Percentiles rank a stretch among this genome's conserved stretches.
phyloP scores from a whole-genome alignment of 495 filamentous ascomycete species.

The Pyrenula massariospora region DNA sequence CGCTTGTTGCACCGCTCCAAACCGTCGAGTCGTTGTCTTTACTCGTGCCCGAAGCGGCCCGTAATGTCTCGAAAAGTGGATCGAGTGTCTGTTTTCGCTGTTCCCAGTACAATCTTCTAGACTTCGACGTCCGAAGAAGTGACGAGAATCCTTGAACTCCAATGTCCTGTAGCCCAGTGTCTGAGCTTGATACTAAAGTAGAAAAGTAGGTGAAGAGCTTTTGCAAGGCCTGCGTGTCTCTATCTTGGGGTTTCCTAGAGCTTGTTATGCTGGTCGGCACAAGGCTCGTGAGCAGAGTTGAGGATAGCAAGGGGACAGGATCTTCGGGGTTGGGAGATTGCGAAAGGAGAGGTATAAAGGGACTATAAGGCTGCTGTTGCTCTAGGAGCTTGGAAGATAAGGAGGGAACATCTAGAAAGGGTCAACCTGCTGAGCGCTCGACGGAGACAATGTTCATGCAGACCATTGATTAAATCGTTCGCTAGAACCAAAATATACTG shows the following conservation, averaged over 20 bases:
- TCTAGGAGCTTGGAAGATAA: slow-evolving; percentile 64
- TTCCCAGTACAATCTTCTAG: slow-evolving; percentile 81
- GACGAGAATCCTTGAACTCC: slow-evolving; percentile 85
- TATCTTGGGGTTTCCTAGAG: slow-evolving; percentile 37
- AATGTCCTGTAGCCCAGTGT: slow-evolving; percentile 87
- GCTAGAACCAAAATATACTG: slow-evolving; percentile 90
- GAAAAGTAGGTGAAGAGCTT: slow-evolving; percentile 78
- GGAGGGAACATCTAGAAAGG: slow-evolving; percentile 57
- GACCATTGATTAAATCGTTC: slow-evolving; percentile 80
- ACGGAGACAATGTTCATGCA: too few relatives aligned
- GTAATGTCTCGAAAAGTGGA: slow-evolving; percentile 74
- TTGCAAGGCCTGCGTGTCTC: slow-evolving; percentile 71
- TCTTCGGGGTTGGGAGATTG: slow-evolving; percentile 74
- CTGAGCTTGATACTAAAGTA: slow-evolving; percentile 63
- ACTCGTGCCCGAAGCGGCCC: slow-evolving; percentile 58
- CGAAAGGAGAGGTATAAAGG: slow-evolving; percentile 75
- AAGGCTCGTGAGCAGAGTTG: slow-evolving; percentile 73
- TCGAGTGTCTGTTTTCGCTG: slow-evolving; percentile 70
- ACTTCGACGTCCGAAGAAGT: slow-evolving; percentile 60
- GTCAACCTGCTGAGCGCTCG: too few relatives aligned
- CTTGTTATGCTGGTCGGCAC: slow-evolving; percentile 56
- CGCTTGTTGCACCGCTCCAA: slow-evolving; percentile 50
- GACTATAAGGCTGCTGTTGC: slow-evolving; percentile 67
- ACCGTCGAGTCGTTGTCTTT: slow-evolving; percentile 59
- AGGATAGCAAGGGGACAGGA: slow-evolving; percentile 77